Percentiles rank a stretch among this genome's conserved stretches.
Conservation (phyloP, 441 rosid genomes). For the Aleurites moluccanus region DNA sequence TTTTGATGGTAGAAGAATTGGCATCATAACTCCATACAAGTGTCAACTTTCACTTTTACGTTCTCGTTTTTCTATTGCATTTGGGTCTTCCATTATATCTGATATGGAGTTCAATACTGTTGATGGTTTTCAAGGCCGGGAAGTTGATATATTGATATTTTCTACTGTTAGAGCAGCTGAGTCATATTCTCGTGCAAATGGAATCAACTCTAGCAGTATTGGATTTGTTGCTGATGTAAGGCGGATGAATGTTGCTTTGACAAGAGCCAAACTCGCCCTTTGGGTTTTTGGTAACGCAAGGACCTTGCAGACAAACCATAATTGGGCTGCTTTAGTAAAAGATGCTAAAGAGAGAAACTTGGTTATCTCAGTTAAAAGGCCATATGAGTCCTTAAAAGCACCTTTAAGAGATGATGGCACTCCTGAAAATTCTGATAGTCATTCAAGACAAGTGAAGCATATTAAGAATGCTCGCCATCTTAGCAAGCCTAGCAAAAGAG, state of each 20-base stretch:
- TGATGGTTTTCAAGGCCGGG: constrained; percentile 98
- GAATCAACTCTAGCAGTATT: constrained; percentile 56
- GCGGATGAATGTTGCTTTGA: constrained; percentile 97
- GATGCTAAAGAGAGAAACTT: constrained; percentile 82
- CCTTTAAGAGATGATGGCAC: constrained; percentile 27
- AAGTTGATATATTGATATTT: constrained; percentile 85
- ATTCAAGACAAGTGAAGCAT: constrained; percentile 31
- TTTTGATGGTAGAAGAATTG: constrained; percentile 78
- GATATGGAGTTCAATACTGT: constrained; percentile 94
- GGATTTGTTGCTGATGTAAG: constrained; percentile 96
- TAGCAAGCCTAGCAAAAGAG: constrained; percentile 31
- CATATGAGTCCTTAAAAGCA: constrained; percentile 52
- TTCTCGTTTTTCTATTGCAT: constrained; percentile 65
- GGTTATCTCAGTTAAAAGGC: constrained; percentile 58
- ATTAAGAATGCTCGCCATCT: constrained; percentile 27
- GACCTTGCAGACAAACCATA: constrained; percentile 66
- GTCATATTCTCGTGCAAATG: constrained; percentile 37
- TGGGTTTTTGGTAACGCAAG: constrained; percentile 92
- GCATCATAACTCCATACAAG: constrained; percentile 92
- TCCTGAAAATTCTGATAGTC: constrained; percentile 31
- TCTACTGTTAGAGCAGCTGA: constrained; percentile 92
- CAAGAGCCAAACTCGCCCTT: constrained; percentile 91
- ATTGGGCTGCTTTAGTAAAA: constrained; percentile 89
- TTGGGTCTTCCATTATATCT: constrained; percentile 74
- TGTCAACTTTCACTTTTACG: constrained; percentile 82